A percentile compares a stretch with the other conserved stretches of the same genome.
Conservation (phyloP, 2,329 filamentous ascomycete species). For the Fusarium odoratissimum region DNA sequence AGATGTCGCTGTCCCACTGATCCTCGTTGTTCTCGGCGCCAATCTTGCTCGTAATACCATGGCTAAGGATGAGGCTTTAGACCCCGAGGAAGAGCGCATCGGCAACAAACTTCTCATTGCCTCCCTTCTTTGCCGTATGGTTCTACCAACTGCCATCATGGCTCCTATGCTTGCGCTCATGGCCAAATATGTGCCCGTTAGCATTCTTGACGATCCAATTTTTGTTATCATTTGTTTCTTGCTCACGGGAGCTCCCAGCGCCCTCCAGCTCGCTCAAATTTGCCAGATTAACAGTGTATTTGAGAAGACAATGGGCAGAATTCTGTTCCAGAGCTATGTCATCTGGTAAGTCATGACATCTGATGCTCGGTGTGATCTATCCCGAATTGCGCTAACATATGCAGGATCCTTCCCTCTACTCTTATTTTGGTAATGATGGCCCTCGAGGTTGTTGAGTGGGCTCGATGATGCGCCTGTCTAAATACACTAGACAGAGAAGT, state of each 20-base stretch:
- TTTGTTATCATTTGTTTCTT: conserved; percentile 98
- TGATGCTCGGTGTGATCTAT: conserved; percentile 18
- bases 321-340: conserved; percentile 90
- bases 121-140: conserved; percentile 88
- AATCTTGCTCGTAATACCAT: conserved; percentile 94
- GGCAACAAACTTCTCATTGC: conserved; percentile 85
- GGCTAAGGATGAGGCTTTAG: conserved; percentile 70
- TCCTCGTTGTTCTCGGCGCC: conserved; percentile 93
- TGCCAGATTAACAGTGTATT: conserved; percentile 98
- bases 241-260: conserved; percentile 91
- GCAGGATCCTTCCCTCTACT: conserved; percentile 91
- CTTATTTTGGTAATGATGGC: conserved; percentile 90
- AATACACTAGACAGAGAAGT: background rate
- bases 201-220: conserved; percentile 96
- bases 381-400: conserved; percentile 45
- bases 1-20: conserved; percentile 92
- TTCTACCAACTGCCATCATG: conserved; percentile 92
- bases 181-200: conserved; percentile 91
- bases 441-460: conserved; percentile 93
- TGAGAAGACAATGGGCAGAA: conserved; percentile 90
- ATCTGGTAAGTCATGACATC: conserved; percentile 76
- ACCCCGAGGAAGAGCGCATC: conserved; percentile 76
- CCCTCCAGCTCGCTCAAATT: conserved; percentile 95
- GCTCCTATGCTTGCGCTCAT: conserved; percentile 86
- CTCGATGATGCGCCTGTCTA: conserved; percentile 50